A percentile compares a stretch with the other conserved stretches of the same genome.
Conservation (phyloP, 495 filamentous ascomycete species). For the Copromyces sp. region DNA sequence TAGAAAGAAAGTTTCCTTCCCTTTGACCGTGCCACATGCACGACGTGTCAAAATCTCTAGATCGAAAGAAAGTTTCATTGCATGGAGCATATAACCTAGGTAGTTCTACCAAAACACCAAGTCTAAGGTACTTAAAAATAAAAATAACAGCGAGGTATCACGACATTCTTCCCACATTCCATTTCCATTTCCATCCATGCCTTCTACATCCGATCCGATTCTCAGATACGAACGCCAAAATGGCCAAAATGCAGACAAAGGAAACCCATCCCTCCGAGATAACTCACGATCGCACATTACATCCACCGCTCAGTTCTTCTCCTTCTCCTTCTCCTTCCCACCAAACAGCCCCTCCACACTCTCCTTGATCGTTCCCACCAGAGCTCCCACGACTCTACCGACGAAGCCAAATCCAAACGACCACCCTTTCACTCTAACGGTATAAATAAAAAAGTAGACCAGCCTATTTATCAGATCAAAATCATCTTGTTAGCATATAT, state of each 20-base stretch:
- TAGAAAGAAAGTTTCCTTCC: too few species aligned
- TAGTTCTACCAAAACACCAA: not conserved
- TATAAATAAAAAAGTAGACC: constrained; percentile 81
- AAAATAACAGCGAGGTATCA: too few species aligned
- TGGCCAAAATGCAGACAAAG: too few species aligned
- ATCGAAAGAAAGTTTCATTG: too few species aligned
- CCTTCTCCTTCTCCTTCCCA: not conserved
- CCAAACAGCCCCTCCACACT: not conserved
- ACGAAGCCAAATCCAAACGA: constrained; percentile 52
- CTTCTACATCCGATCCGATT: not conserved
- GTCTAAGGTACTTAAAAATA: too few species aligned
- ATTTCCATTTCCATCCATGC: not conserved
- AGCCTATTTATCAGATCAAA: constrained; percentile 27
- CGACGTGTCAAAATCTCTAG: too few species aligned
- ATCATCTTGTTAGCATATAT: not conserved
- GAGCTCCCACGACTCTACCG: not conserved
- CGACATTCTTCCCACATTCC: not conserved
- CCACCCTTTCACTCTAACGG: constrained; percentile 62
- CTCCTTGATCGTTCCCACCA: not conserved
- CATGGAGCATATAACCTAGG: too few species aligned
- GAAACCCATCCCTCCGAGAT: not conserved
- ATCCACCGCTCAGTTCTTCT: not conserved
- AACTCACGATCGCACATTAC: not conserved
- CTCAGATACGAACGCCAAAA: not conserved
- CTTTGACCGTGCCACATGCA: too few species aligned